These are phyloP conservation scores for Scutellospora calospora DNA, from an alignment of 371 early-diverging fungal genomes.

Conservation along the genomic window DNA sequence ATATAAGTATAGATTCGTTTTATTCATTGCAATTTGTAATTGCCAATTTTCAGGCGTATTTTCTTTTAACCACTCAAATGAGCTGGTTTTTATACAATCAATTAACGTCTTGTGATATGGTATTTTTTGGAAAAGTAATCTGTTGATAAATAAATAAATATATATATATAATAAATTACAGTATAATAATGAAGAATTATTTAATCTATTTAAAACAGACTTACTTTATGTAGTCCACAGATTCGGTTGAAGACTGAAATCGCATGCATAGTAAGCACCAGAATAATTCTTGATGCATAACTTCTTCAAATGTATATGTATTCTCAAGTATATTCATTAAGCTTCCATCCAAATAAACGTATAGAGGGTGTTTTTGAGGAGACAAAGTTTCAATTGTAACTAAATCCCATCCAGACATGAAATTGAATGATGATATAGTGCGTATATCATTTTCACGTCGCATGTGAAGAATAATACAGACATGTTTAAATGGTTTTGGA, in stretches of 20 bases:
- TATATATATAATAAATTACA: no score
- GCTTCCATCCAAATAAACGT: no score
- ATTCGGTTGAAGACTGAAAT: background rate
- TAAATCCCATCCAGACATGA: conserved; percentile 38
- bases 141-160: background rate
- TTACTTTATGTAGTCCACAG: background rate
- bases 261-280: conserved; percentile 33
- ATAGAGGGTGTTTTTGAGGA: no score
- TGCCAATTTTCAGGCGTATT: conserved; percentile 34
- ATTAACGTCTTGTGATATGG: background rate
- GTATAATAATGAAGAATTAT: no score
- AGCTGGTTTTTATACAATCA: conserved; percentile 4
- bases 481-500: conserved; percentile 7
- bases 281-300: conserved; percentile 17
- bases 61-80: conserved; percentile 17
- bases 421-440: conserved; percentile 13
- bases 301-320: conserved; percentile 32
- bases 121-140: background rate
- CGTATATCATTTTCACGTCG: conserved; percentile 11
- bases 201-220: no score
- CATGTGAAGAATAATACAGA: conserved; percentile 24
- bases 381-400: background rate
- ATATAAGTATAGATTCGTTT: conserved; percentile 26
- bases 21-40: conserved; percentile 39
- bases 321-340: conserved; percentile 2